Base-by-base conservation (phyloP, 495 filamentous ascomycete species). In the Podospora conica region DNA sequence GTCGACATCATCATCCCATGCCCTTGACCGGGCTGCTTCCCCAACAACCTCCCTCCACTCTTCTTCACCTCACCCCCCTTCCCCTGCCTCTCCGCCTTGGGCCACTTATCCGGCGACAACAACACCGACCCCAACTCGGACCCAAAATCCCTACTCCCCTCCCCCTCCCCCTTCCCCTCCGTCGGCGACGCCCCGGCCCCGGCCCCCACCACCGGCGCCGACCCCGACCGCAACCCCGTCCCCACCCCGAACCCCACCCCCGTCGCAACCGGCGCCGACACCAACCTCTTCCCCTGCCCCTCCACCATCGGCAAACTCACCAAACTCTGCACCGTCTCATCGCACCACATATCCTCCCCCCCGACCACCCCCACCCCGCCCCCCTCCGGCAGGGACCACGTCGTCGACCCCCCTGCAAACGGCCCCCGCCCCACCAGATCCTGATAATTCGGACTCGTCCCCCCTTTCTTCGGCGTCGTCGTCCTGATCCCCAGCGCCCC, bases 351-450 rank as follows among this genome's bases (percentile, higher is more conserved):
- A 21, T 68, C 66, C 11, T 24, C 54, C n/a, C 57, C 61, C 3
- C 9, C n/a, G 6, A 54, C n/a, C 68, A 70, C 68, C 66, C 72
- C 10, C 69, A 69, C 24, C 29, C 61, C 0, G 68, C 72, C 8
- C 59, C 63, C 15, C 1, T 11, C 29, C 61, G 1, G 1, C n/a
- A 22, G 27, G 9, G 71, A 73, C 69, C 68, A 73, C 9, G 70
- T 69, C 24, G 25, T 61, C 0, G 71, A 74, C 8, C 61, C 63
- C 9, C 15, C 33, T 9, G 10, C 29, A 60, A 75, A 70, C 0
- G 67, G 71, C 28, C 64, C 63, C 21, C 64, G 68, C 9, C 70
- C 58, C 12, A 69, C 53, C 9, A 75, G 66, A 15, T 78, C 75
- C 48, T 68, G 67, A 59, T 76, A 78, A 3, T 31, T 31, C 24